These are phyloP conservation scores for Dactylellina cionopaga DNA, from an alignment of 2,329 filamentous ascomycete genomes.

Conservation along the genomic window DNA sequence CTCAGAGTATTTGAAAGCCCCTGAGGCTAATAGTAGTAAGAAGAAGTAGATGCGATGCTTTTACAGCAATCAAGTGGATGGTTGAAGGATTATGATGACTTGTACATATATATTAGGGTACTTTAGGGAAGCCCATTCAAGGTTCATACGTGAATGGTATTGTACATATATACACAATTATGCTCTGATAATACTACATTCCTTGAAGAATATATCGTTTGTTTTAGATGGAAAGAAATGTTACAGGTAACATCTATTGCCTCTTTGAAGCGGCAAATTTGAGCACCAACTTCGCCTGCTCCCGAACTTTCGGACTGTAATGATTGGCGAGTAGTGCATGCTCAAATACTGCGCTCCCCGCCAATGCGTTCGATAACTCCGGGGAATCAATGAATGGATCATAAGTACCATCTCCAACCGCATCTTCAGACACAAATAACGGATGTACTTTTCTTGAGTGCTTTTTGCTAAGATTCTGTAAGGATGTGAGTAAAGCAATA, in stretches of 20 bases:
- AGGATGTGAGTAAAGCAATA: constrained; percentile 79
- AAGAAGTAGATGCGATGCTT: constrained; percentile 53
- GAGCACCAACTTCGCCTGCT: constrained; percentile 37
- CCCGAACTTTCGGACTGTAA: constrained; percentile 79
- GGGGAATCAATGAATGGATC: constrained; percentile 42
- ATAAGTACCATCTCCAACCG: constrained; percentile 85
- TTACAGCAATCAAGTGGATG: not conserved
- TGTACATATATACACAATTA: constrained; percentile 46
- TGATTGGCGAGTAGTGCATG: constrained; percentile 75
- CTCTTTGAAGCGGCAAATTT: constrained; percentile 24
- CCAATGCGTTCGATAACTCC: constrained; percentile 46
- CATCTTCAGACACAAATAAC: constrained; percentile 89
- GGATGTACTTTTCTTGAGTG: constrained; percentile 83
- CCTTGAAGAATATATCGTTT: too few relatives aligned
- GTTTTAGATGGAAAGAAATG: too few relatives aligned
- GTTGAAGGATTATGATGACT: not conserved
- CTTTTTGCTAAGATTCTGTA: constrained; percentile 80
- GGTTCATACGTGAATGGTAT: constrained; percentile 30
- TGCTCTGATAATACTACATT: too few relatives aligned
- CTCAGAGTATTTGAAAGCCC: constrained; percentile 59
- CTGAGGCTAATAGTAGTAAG: constrained; percentile 33
- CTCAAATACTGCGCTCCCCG: constrained; percentile 44
- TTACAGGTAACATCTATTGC: not conserved
- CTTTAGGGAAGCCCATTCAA: not conserved
- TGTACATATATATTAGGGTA: constrained; percentile 24